These are phyloP conservation scores for Lepiota brunneoincarnata DNA, from an alignment of 768 basidiomycete genomes.

Conservation along the genomic window DNA sequence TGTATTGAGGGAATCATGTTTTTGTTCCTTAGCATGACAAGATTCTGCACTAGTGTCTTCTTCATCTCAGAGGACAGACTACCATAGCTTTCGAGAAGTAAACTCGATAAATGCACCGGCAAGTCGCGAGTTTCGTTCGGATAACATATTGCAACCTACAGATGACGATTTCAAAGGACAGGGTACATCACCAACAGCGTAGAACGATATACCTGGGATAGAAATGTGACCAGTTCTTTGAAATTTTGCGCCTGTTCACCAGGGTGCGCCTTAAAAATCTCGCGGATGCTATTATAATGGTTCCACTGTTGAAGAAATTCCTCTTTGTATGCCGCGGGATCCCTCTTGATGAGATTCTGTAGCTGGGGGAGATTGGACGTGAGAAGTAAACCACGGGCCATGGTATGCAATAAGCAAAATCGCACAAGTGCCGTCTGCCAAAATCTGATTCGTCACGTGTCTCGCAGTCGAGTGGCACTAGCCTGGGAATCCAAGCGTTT, in stretches of 20 bases:
- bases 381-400: conserved; percentile 70
- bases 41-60: conserved; percentile 81
- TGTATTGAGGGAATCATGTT: conserved; percentile 89
- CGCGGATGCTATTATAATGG: conserved; percentile 84
- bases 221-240: conserved; percentile 85
- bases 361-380: conserved; percentile 91
- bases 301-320: conserved; percentile 98
- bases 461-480: too few species aligned
- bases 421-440: conserved; percentile 3
- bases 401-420: conserved; percentile 12
- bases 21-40: conserved; percentile 93
- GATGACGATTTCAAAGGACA: neutral
- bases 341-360: conserved; percentile 95
- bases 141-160: conserved; percentile 87
- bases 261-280: conserved; percentile 81
- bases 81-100: conserved; percentile 79
- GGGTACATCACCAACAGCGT: neutral
- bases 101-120: conserved; percentile 71
- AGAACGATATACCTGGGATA: conserved; percentile 63
- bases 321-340: conserved; percentile 86
- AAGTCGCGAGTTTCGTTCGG: conserved; percentile 88
- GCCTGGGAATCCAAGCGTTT: too few species aligned
- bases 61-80: conserved; percentile 77
- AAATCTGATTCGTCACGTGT: too few species aligned
- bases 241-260: conserved; percentile 85